Evolutionary conservation across 768 basidiomycete species (phyloP), one percentile per base, ranked within the genome.

Genomic region (Rhodotorula sphaerocarpa): DNA sequence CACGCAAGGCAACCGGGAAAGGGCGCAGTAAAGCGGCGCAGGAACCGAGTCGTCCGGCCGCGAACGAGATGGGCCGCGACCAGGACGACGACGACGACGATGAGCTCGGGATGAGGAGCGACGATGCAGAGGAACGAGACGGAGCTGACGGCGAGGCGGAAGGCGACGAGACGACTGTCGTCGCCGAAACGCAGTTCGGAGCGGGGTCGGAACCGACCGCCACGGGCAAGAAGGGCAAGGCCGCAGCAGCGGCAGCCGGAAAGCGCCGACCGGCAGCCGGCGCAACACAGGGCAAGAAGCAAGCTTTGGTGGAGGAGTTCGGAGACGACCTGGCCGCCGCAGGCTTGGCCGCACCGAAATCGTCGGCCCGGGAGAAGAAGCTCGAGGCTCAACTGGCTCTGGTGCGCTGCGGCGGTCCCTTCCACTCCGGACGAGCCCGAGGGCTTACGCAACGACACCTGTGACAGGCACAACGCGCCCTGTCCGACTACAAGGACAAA

Each of bases 371-470:
- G 48, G 67, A 65, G 60, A 58, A 48, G 48, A 61, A 51, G 50
- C 59, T 69, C 5, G 44, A 65, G 39, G 41, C 46, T 6, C 59
- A 69, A 54, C 54, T 69, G 30, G 59, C 56, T 16, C 55, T 47
- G 16, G 67, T 65, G 23, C 52, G 67, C 48, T 20, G 3, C 51
- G n/a, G 6, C 7, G 14, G 20, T 36, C 39, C 9, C 39, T 14
- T 42, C 25, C 34, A 27, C 39, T n/a, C 18, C 23, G n/a, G n/a
- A n/a, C n/a, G n/a, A n/a, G n/a, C n/a, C n/a, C n/a, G n/a, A n/a
- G n/a, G n/a, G n/a, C n/a, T n/a, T n/a, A n/a, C n/a, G n/a, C n/a
- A n/a, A n/a, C 11, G 18, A 9, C 28, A 5, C 1, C 12, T 21
- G 0, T 28, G 6, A 5, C 52, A 69, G 67, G 52, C 50, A n/a